Conservation (phyloP, 2,329 filamentous ascomycete species). For the Clarireedia hainanense region DNA sequence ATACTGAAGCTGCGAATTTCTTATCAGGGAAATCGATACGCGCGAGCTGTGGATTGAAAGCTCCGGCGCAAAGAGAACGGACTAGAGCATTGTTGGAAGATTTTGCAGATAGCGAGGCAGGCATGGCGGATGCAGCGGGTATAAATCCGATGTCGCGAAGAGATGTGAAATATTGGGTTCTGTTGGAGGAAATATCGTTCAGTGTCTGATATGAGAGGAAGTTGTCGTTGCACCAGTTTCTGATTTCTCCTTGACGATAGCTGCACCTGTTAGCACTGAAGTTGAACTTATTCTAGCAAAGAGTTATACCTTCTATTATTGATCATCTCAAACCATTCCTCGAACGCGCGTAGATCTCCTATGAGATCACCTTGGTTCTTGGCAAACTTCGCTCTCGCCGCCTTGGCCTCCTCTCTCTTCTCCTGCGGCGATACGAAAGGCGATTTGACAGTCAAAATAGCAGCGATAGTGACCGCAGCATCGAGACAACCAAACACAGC, state of each 20-base stretch:
- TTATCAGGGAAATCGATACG: conserved; percentile 92
- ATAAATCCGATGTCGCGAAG: conserved; percentile 82
- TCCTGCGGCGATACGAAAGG: conserved; percentile 82
- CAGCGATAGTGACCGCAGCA: conserved; percentile 78
- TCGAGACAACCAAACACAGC: conserved; percentile 90
- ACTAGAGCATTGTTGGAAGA: conserved; percentile 33
- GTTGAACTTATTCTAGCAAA: not conserved
- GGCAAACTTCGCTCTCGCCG: conserved; percentile 67
- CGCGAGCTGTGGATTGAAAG: conserved; percentile 70
- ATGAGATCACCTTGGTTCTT: conserved; percentile 78
- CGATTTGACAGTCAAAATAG: conserved; percentile 81
- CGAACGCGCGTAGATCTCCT: conserved; percentile 77
- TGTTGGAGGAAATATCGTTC: conserved; percentile 79
- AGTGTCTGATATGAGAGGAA: conserved; percentile 80
- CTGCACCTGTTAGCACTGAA: conserved; percentile 16
- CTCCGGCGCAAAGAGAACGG: conserved; percentile 36
- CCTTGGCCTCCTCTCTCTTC: conserved; percentile 73
- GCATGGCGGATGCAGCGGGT: conserved; percentile 28
- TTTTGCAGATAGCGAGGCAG: conserved; percentile 38
- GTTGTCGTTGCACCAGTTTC: conserved; percentile 75
- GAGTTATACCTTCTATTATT: conserved; percentile 39
- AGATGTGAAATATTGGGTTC: conserved; percentile 76
- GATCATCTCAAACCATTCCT: conserved; percentile 68
- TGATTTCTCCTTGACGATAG: conserved; percentile 53
- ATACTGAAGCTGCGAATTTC: conserved; percentile 82